Conservation (phyloP, 345 rosid genomes). For the Kandelia obovata region DNA sequence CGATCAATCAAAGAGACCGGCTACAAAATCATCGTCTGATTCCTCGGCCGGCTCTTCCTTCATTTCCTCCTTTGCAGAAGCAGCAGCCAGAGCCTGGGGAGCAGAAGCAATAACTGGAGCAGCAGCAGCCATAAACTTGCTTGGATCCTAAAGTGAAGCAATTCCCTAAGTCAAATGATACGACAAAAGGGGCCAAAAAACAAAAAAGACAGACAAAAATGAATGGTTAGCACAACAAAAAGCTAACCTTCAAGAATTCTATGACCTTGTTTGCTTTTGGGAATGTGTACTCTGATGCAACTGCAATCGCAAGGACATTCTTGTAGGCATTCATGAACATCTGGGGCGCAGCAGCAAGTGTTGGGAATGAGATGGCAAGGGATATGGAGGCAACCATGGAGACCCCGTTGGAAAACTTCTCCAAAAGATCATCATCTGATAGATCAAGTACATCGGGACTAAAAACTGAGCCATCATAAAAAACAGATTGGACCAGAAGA, state of each 20-base stretch:
- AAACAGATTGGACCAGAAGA: slow-evolving; percentile 15
- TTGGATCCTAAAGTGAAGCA: slow-evolving; percentile 19
- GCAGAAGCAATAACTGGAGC: slow-evolving; percentile 1
- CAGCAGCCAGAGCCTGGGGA: slow-evolving; percentile 3
- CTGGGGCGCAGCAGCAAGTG: slow-evolving; percentile 22
- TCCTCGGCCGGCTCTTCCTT: slow-evolving; percentile 22
- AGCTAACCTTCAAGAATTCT: slow-evolving; percentile 22
- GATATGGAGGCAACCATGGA: not conserved
- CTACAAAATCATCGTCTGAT: slow-evolving; percentile 15
- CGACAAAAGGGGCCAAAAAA: too few relatives aligned
- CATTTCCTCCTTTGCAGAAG: slow-evolving; percentile 17
- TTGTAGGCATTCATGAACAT: slow-evolving; percentile 22
- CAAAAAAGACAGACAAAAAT: not conserved
- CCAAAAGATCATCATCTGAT: slow-evolving; percentile 24
- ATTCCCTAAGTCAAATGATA: not conserved
- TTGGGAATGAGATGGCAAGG: slow-evolving; percentile 10
- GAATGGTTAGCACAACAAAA: not conserved
- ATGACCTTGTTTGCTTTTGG: slow-evolving; percentile 22
- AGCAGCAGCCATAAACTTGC: slow-evolving; percentile 19
- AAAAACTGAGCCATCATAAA: slow-evolving; percentile 20
- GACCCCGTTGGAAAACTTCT: slow-evolving; percentile 16
- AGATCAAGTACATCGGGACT: slow-evolving; percentile 30
- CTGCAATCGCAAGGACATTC: slow-evolving; percentile 19
- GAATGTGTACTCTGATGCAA: slow-evolving; percentile 5
- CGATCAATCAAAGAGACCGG: slow-evolving; percentile 17